phyloP scores from a whole-genome alignment of 2,329 filamentous ascomycete species.

The Cladorrhinum sp. region DNA sequence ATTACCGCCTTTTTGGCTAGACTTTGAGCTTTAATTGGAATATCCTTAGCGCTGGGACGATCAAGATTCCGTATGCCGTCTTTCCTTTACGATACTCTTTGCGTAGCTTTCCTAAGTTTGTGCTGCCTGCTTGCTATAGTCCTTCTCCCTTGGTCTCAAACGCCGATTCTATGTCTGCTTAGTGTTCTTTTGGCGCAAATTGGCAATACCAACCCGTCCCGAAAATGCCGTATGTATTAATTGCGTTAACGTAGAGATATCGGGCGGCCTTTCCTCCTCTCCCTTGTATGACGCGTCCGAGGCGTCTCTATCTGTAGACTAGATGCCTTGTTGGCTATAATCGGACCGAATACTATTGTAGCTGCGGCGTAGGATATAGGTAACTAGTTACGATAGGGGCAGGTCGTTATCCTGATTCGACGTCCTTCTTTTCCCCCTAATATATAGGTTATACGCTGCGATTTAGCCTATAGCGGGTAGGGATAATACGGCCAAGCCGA shows the following conservation, averaged over 20 bases:
- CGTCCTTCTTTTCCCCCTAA: neutral
- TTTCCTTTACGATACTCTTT: neutral
- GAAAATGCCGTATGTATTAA: constrained; percentile 1
- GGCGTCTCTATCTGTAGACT: neutral
- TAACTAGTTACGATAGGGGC: neutral
- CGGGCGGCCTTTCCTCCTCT: neutral
- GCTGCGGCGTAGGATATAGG: neutral
- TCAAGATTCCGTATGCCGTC: neutral
- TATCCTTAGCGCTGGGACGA: neutral
- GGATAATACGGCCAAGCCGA: constrained; percentile 1
- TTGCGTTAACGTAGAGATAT: neutral
- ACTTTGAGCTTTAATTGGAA: neutral
- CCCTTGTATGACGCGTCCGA: neutral
- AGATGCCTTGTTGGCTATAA: neutral
- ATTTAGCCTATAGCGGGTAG: neutral
- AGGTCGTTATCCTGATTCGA: neutral
- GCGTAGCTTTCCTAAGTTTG: neutral
- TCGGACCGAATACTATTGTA: neutral
- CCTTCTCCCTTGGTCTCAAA: neutral
- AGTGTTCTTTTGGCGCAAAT: neutral
- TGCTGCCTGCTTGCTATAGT: too few species aligned
- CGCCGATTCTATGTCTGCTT: neutral
- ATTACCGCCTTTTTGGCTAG: neutral
- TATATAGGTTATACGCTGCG: neutral
- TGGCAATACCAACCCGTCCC: neutral